phyloP scores from a whole-genome alignment of 306 rosid species.

The Vigna nakashimae region DNA sequence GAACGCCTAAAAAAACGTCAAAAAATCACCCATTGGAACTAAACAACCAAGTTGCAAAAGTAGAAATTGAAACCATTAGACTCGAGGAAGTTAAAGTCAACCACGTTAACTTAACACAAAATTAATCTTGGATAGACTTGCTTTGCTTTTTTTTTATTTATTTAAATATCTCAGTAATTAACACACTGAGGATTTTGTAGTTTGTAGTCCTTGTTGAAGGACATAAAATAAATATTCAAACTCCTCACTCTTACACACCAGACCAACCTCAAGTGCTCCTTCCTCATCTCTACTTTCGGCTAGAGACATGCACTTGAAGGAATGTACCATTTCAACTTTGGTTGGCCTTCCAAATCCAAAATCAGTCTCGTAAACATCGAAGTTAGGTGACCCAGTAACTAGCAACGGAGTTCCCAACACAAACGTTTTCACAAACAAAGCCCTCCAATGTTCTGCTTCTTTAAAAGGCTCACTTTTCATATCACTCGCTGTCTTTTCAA shows the following conservation, averaged over 20 bases:
- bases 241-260: constrained; percentile 6
- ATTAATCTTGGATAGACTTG: background rate
- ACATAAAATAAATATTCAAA: constrained; percentile 22
- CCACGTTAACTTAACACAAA: background rate
- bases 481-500: constrained; percentile 26
- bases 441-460: constrained; percentile 42
- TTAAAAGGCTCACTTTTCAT: constrained; percentile 39
- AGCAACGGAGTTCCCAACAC: constrained; percentile 35
- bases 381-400: constrained; percentile 47
- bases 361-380: constrained; percentile 48
- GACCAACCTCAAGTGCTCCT: constrained; percentile 52
- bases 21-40: background rate
- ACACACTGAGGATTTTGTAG: background rate
- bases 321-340: constrained; percentile 56
- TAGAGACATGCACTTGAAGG: constrained; percentile 42
- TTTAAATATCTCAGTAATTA: background rate
- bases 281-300: constrained; percentile 45
- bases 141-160: background rate
- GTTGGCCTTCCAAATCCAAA: constrained; percentile 56
- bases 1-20: no score
- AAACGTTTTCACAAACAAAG: constrained; percentile 22
- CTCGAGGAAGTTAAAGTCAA: background rate
- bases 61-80: background rate
- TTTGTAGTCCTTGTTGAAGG: constrained; percentile 24
- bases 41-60: no score